Evolutionary conservation across 129 eudicot species (phyloP), one percentile per base, ranked within the genome.

Genomic region (Flaveria linearis): DNA sequence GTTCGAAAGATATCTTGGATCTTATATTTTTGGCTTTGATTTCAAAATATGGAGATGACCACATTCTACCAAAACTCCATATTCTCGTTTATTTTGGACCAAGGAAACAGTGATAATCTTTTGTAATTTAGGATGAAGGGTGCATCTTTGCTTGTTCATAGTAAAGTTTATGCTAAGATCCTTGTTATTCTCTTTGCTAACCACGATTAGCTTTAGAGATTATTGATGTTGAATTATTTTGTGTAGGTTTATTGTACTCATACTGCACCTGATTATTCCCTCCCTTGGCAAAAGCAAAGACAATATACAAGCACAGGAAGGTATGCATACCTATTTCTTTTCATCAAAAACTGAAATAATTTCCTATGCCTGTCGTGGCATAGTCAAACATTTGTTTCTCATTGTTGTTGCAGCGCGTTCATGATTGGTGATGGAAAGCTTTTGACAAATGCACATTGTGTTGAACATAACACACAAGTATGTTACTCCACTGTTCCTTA

Each of bases 361-460:
- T 25, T 71, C 65, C 43, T 41, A 70, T 64, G 72, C 16, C 12
- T 45, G 50, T 45, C 14, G 50, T 36, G 41, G 41, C 68, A 43
- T 15, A 11, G 33, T 78, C 46, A 71, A 47, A 17, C 52, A 22
- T 53, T 36, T 33, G 36, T 63, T 66, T 70, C 74, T 75, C 66
- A 43, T 78, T 74, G 12, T 62, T 71, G 57, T 58, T 82, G 80
- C 94, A 94, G 98, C 84, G 98, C 98, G 72, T 94, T 94, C 76
- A 88, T 94, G 96, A 93, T 93, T 72, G 98, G 98, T 36, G 93
- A 91, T 81, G 90, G 97, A 52, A 93, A 90, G 86, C 97, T 94
- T 69, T 86, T 94, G 88, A 94, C 98, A 33, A 94, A 94, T 88
- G 98, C 98, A n/a, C 98, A 94, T 75, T 94, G 98, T 80, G 97